Evolutionary conservation across 139 green algal species (phyloP), one percentile per base, ranked within the genome.

Genomic region (Raphidocelis subcapitata): DNA sequence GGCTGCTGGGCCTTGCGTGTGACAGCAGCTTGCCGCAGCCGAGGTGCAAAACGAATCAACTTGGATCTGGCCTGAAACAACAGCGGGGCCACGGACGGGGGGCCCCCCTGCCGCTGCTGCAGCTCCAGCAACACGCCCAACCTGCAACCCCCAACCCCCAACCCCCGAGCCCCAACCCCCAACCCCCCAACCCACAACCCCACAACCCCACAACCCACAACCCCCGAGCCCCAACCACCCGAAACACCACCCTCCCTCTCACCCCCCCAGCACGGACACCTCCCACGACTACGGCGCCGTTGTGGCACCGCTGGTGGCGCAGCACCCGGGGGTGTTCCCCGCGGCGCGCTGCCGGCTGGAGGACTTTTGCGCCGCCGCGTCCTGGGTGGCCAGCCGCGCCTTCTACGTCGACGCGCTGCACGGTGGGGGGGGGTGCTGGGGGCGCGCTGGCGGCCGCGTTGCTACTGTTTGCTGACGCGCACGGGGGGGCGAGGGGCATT

Each of bases 401-500:
- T 97, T 97, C 77, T 85, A 86, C 26, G 82, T 97, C 24, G 90
- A 95, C 73, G 67, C 75, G 36, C 80, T 72, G n/a, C 90, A 96
- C 69, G 91, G 92, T 89, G 65, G 12, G 67, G 72, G 28, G 64
- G 62, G 23, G 24, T 82, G 75, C 26, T n/a, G 29, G 62, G 32
- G 32, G 10, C 47, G 56, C 67, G 26, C 46, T 74, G 54, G 55
- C 37, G 51, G 15, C 41, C 31, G 24, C 16, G 62, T 5, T 52
- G 24, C 41, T 69, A 37, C 5, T 4, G 8, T 37, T 3, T 26
- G 28, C 44, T 36, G 23, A 26, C 28, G 28, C 37, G 3, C 18
- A 23, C 5, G 24, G 18, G 16, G 24, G 24, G 63, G 24, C 15
- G n/a, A n/a, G n/a, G n/a, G n/a, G n/a, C n/a, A n/a, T n/a, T n/a